A percentile compares a stretch with the other conserved stretches of the same genome.
Conservation (phyloP, 805 yeast species). For the Schizosaccharomyces osmophilus region DNA sequence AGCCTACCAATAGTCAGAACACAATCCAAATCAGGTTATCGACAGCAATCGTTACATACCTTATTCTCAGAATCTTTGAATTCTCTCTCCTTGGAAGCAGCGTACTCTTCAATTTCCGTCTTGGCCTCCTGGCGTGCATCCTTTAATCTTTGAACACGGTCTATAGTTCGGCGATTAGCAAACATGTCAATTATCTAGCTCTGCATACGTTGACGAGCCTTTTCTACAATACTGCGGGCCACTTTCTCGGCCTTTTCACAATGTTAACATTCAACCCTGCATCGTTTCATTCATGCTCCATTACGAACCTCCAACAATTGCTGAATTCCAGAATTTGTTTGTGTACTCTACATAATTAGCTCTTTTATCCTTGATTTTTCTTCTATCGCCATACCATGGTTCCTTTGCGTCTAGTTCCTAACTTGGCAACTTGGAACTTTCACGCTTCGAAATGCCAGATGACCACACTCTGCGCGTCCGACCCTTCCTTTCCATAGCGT, state of each 20-base stretch:
- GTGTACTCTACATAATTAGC: constrained; percentile 16
- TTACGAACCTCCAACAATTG: constrained; percentile 32
- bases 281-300: neutral
- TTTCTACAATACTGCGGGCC: constrained; percentile 86
- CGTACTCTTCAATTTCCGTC: constrained; percentile 66
- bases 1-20: constrained; percentile 16
- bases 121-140: constrained; percentile 88
- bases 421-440: too few relatives aligned
- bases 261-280: neutral
- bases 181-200: constrained; percentile 11
- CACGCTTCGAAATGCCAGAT: too few relatives aligned
- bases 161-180: constrained; percentile 13
- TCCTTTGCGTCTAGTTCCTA: neutral
- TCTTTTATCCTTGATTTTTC: neutral
- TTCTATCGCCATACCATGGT: neutral
- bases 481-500: too few relatives aligned
- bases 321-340: constrained; percentile 36
- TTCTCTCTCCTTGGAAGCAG: constrained; percentile 59
- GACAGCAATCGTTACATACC: constrained; percentile 11
- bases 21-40: neutral
- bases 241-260: constrained; percentile 59
- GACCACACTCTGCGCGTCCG: too few relatives aligned
- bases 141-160: constrained; percentile 69
- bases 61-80: constrained; percentile 45
- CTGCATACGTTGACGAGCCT: constrained; percentile 62